Base-by-base conservation (phyloP, 106 monocot genomes). In the Allium fistulosum region DNA sequence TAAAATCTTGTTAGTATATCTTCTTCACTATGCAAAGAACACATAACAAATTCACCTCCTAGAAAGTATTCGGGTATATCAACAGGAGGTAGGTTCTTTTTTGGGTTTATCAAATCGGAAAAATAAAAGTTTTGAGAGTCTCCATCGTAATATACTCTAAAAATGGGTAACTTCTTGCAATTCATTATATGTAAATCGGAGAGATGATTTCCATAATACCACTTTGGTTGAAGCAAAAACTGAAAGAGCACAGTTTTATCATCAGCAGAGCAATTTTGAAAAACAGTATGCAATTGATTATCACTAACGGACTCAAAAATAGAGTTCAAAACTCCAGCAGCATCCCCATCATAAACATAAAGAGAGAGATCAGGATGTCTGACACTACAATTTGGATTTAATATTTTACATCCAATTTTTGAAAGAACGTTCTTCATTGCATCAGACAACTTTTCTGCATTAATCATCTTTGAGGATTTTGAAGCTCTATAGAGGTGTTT, bases 321-420 rank as follows among this genome's bases (percentile, higher is more conserved):
- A 66, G 93, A 82, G 62, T 78, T 74, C 75, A 93, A 46, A 62
- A 99, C 77, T 65, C 92, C 84, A 70, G 80, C 64, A 74, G 77
- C 84, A 90, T 85, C 70, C 59, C 84, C 83, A 69, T 85, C 79
- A 70, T 90, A 72, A 74, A 93, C 83, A 80, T 79, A 99, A 62
- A 61, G 66, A 74, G 76, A 73, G 52, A 99, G 73, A 51, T 87
- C 75, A 50, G 51, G 63, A 73, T 93, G 92, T 7, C 69, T 66
- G 50, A 92, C 68, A 48, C 75, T 70, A 76, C 80, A 93, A 17
- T 70, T 73, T 62, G 82, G 56, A 79, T 87, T 67, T 57, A 99
- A 72, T 68, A 99, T 78, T 71, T 90, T 90, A 75, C 99, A 93
- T 15, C 87, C 93, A 66, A 99, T 77, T 74, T 87, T 93, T 56